Percentiles rank a stretch among this genome's conserved stretches.
These are phyloP conservation scores for Mycosphaerella sp. DNA, from an alignment of 2,329 filamentous ascomycete species.

Conservation along the genomic window DNA sequence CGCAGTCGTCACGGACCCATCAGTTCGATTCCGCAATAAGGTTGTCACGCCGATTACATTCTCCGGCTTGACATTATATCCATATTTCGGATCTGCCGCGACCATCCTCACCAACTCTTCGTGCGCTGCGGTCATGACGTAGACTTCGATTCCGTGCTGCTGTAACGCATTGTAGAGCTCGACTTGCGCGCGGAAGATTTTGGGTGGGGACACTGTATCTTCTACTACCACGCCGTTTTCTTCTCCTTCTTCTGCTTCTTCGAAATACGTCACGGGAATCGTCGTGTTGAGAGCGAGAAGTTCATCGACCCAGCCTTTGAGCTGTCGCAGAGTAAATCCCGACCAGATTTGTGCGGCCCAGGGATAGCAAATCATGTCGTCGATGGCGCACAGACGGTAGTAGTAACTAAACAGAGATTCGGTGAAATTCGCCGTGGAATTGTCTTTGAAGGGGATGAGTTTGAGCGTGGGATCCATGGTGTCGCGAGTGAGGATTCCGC, in stretches of 20 bases:
- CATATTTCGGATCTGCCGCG: conserved; percentile 42
- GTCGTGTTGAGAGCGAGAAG: conserved; percentile 41
- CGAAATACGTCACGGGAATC: conserved; percentile 37
- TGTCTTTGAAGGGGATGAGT: conserved; percentile 42
- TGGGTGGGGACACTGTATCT: conserved; percentile 34
- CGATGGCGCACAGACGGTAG: conserved; percentile 40
- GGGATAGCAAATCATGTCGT: conserved; percentile 41
- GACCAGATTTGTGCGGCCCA: conserved; percentile 42
- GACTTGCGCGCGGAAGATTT: conserved; percentile 38
- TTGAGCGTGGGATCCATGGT: conserved; percentile 39
- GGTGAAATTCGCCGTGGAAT: conserved; percentile 30
- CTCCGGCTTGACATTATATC: conserved; percentile 42
- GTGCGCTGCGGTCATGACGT: conserved; percentile 40
- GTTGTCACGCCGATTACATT: conserved; percentile 44
- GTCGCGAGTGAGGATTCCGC: conserved; percentile 39
- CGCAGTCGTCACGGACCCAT: conserved; percentile 33
- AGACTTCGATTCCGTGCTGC: conserved; percentile 42
- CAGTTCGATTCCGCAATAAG: conserved; percentile 33
- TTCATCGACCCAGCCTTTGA: conserved; percentile 45
- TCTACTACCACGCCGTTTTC: conserved; percentile 29
- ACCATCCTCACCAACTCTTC: conserved; percentile 46
- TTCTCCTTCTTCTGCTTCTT: conserved; percentile 33
- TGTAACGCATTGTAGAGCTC: conserved; percentile 44
- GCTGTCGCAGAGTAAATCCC: conserved; percentile 41
- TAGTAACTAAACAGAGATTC: conserved; percentile 46